Evolutionary conservation across 208 protist species (phyloP).

Genomic region (Trypanosoma rangeli): DNA sequence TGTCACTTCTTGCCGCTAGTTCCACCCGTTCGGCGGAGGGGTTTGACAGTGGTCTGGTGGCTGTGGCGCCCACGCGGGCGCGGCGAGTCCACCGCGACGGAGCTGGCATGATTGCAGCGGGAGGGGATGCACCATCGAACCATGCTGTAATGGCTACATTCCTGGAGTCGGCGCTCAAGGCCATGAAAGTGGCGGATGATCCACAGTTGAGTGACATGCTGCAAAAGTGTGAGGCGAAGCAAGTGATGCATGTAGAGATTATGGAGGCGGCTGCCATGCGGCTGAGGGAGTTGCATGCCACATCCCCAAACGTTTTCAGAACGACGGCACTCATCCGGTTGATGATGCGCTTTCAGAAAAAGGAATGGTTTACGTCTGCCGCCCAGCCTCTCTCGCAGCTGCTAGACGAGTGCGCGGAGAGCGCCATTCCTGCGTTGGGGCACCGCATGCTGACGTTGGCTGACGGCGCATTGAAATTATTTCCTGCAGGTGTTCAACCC

Average conservation of each 20-base stretch:
- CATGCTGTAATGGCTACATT: conserved; percentile 44
- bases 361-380: conserved; percentile 28
- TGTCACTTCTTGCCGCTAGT: conserved; percentile 51
- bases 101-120: background rate
- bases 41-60: conserved; percentile 44
- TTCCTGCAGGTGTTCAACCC: conserved; percentile 39
- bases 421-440: conserved; percentile 5
- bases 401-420: conserved; percentile 25
- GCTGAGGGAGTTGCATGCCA: conserved; percentile 40
- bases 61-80: conserved; percentile 22
- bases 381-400: conserved; percentile 19
- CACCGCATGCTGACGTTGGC: conserved; percentile 42
- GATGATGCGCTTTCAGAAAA: conserved; percentile 36
- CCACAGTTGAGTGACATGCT: conserved; percentile 58
- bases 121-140: conserved; percentile 2
- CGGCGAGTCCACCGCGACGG: conserved; percentile 1
- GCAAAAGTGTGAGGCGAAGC: conserved; percentile 55
- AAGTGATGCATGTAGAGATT: conserved; percentile 59
- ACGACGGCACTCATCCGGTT: conserved; percentile 27
- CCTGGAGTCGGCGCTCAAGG: conserved; percentile 36
- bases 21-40: conserved; percentile 33
- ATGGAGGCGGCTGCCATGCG: conserved; percentile 50
- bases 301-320: conserved; percentile 16
- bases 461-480: conserved; percentile 32
- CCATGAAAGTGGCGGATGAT: conserved; percentile 39